Evolutionary conservation across 177 flowering plant genomes (phyloP).

Genomic region (Vitis hybrid): DNA sequence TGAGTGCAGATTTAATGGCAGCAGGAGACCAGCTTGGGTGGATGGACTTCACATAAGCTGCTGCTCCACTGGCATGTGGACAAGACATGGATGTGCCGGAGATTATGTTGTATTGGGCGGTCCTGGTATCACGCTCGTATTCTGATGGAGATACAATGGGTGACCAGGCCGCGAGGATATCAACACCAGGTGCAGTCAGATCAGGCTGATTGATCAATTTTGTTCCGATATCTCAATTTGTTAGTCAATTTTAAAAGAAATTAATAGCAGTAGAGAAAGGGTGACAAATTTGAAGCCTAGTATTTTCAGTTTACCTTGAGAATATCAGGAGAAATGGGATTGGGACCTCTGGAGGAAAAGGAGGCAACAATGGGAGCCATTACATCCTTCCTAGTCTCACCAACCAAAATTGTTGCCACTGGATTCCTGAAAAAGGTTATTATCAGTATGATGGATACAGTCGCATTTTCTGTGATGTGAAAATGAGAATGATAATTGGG

Average conservation of each 20-base stretch:
- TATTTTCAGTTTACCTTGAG: constrained; percentile 34
- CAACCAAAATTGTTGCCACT: constrained; percentile 34
- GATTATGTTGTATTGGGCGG: constrained; percentile 18
- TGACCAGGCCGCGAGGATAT: constrained; percentile 42
- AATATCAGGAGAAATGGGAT: constrained; percentile 30
- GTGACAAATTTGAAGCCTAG: no score
- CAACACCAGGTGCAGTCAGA: constrained; percentile 44
- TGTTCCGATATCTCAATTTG: neutral
- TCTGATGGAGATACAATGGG: constrained; percentile 22
- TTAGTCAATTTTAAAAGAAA: neutral
- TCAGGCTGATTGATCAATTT: constrained; percentile 29
- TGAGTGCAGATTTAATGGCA: constrained; percentile 33
- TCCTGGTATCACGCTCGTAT: constrained; percentile 12
- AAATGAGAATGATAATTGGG: no score
- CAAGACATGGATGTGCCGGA: constrained; percentile 68
- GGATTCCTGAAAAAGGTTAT: constrained; percentile 26
- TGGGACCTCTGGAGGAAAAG: constrained; percentile 61
- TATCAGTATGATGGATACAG: no score
- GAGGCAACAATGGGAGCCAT: constrained; percentile 37
- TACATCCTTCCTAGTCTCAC: constrained; percentile 20
- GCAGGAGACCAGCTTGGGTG: constrained; percentile 27
- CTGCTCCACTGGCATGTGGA: constrained; percentile 42
- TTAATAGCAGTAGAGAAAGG: neutral
- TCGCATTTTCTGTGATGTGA: no score
- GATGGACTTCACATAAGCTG: constrained; percentile 22